Base-by-base conservation (phyloP, 1,284 basidiomycete genomes). In the Uromyces viciae-fabae region DNA sequence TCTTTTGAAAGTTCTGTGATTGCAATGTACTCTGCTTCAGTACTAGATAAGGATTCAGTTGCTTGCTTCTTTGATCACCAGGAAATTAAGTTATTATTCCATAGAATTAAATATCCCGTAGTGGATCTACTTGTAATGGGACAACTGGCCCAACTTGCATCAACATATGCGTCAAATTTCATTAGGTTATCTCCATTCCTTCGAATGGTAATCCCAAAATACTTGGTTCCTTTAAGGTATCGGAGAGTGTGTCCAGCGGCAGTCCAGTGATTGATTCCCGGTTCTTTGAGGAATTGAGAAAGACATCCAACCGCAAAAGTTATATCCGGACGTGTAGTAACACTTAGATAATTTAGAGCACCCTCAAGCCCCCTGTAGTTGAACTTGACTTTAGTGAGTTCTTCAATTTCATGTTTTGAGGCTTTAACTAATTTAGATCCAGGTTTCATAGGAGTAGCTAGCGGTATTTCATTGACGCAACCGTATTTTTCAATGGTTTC, bases 51-150 rank as follows among this genome's bases (percentile, higher is more conserved):
- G 36, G 64, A 15, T 14, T 33, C 17, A 28, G 17, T 68, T 28
- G 64, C 28, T 68, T 68, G 64, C 64, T 36, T 36, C 36, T 25
- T 68, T n/a, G n/a, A 36, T 38, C 25, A 33, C 64, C 64, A 68
- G 25, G 9, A 7, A 31, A 68, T 14, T 25, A 36, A 19, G 25
- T 22, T 68, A 11, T 11, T 36, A 36, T 31, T 40, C 17, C n/a
- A 22, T 11, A 68, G 17, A 25, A 68, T 15, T 7, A 68, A 14
- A 68, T 31, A 38, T 17, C 64, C 64, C 31, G 19, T 68, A 14
- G 33, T 68, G 17, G 64, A 68, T 14, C 64, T 28, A 19, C 64
- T n/a, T 17, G 17, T 68, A 14, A 14, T 14, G 31, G n/a, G 25
- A 40, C 36, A 31, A 9, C 19, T 40, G 36, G 64, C 64, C 64